Conservation (phyloP, 2,329 filamentous ascomycete genomes). For the Leptographium wingfieldii region DNA sequence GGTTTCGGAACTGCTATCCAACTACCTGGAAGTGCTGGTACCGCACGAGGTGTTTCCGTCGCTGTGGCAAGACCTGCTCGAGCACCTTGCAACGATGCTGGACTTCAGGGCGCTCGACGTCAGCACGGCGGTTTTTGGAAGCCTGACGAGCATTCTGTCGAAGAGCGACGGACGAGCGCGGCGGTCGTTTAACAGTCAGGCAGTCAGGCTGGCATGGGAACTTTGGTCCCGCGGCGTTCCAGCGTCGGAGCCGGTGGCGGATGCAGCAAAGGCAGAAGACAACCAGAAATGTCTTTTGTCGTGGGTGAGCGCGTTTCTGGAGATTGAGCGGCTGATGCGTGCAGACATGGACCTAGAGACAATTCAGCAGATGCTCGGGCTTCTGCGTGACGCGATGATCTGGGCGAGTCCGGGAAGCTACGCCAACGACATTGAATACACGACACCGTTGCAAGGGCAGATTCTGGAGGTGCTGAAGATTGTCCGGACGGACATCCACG, state of each 20-base stretch:
- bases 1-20: slow-evolving; percentile 58
- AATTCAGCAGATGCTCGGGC: slow-evolving; percentile 54
- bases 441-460: slow-evolving; percentile 59
- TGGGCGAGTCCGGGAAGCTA: slow-evolving; percentile 56
- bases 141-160: slow-evolving; percentile 50
- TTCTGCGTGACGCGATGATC: slow-evolving; percentile 60
- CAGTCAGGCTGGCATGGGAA: slow-evolving; percentile 52
- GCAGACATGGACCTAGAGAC: slow-evolving; percentile 47
- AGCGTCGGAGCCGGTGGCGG: slow-evolving; percentile 21
- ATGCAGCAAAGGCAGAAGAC: slow-evolving; percentile 27
- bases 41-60: slow-evolving; percentile 52
- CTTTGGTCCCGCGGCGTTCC: slow-evolving; percentile 60
- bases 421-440: slow-evolving; percentile 57
- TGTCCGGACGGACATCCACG: slow-evolving; percentile 52
- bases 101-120: slow-evolving; percentile 54
- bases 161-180: slow-evolving; percentile 30
- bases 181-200: slow-evolving; percentile 32
- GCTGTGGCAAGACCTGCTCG: slow-evolving; percentile 64
- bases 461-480: slow-evolving; percentile 56
- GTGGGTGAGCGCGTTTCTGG: slow-evolving; percentile 64
- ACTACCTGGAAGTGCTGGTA: slow-evolving; percentile 62
- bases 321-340: slow-evolving; percentile 67
- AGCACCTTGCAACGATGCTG: slow-evolving; percentile 52
- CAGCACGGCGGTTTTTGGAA: slow-evolving; percentile 58
- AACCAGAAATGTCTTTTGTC: slow-evolving; percentile 77